Percentiles rank a stretch among this genome's conserved stretches.
phyloP scores from a whole-genome alignment of 345 rosid genomes.

The Eutrema yunnanense region DNA sequence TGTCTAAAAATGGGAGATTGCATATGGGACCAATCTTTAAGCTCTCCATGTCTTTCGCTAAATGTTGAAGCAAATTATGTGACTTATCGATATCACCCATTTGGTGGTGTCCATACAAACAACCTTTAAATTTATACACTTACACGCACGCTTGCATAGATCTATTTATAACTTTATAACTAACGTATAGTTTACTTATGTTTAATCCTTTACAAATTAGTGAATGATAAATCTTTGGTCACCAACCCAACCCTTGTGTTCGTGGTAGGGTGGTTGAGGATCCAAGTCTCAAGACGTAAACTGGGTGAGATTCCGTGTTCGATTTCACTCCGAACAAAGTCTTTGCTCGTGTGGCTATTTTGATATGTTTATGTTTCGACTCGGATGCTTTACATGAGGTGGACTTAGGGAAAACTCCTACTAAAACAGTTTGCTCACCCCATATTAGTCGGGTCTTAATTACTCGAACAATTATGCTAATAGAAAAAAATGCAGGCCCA shows the following conservation, averaged over 20 bases:
- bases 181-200: not conserved
- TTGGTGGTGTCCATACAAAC: slow-evolving; percentile 13
- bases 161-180: not conserved
- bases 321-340: not conserved
- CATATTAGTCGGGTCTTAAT: no score
- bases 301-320: not conserved
- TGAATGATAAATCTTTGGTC: not conserved
- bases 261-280: not conserved
- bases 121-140: slow-evolving; percentile 1
- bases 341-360: not conserved
- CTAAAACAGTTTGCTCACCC: no score
- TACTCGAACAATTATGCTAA: no score
- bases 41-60: slow-evolving; percentile 13
- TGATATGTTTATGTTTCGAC: not conserved
- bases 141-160: slow-evolving; percentile 10
- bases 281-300: no score
- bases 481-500: no score
- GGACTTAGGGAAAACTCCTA: not conserved
- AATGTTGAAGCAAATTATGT: slow-evolving; percentile 28
- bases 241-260: not conserved
- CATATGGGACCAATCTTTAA: slow-evolving; percentile 24
- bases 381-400: not conserved
- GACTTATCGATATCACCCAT: slow-evolving; percentile 18
- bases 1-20: slow-evolving; percentile 17
- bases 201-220: not conserved